These are phyloP conservation scores for Saturnispora dispora DNA, from an alignment of 805 yeast species.

Conservation along the genomic window DNA sequence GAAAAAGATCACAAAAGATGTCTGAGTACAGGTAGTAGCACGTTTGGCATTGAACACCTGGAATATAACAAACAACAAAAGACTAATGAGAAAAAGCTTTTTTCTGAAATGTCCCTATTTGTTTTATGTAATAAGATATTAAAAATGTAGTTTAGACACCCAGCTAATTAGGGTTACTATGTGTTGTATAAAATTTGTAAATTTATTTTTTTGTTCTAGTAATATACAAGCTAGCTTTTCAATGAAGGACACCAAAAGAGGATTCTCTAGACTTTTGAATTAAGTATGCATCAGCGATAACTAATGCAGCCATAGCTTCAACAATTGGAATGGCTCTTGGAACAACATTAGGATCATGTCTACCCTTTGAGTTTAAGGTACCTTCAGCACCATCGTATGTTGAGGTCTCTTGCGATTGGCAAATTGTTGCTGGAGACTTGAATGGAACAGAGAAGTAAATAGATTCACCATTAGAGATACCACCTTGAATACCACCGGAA, in stretches of 20 bases:
- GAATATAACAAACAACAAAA: neutral
- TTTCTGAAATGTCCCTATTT: neutral
- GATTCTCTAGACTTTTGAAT: slow-evolving; percentile 80
- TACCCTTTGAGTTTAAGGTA: slow-evolving; percentile 87
- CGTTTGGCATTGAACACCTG: neutral
- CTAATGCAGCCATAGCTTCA: slow-evolving; percentile 97
- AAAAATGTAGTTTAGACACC: neutral
- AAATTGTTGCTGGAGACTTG: slow-evolving; percentile 96
- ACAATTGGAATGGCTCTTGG: slow-evolving; percentile 98
- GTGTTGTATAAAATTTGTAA: neutral
- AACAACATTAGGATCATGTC: slow-evolving; percentile 97
- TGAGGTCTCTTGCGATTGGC: slow-evolving; percentile 84
- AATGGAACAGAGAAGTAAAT: slow-evolving; percentile 92
- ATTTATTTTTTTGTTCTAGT: neutral
- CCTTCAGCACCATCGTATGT: slow-evolving; percentile 86
- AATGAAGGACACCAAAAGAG: slow-evolving; percentile 30
- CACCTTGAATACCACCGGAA: slow-evolving; percentile 98
- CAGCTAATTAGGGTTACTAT: neutral
- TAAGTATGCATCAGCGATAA: slow-evolving; percentile 75
- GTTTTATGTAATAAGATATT: neutral
- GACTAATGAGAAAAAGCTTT: neutral
- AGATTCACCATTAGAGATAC: slow-evolving; percentile 92
- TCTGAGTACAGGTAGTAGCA: slow-evolving; percentile 9
- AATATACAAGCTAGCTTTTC: neutral
- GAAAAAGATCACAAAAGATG: slow-evolving; percentile 4